A percentile compares a stretch with the other conserved stretches of the same genome.
These are phyloP conservation scores for Prorocentrum cordatum DNA, from an alignment of 169 alveolate species.

Conservation along the genomic window DNA sequence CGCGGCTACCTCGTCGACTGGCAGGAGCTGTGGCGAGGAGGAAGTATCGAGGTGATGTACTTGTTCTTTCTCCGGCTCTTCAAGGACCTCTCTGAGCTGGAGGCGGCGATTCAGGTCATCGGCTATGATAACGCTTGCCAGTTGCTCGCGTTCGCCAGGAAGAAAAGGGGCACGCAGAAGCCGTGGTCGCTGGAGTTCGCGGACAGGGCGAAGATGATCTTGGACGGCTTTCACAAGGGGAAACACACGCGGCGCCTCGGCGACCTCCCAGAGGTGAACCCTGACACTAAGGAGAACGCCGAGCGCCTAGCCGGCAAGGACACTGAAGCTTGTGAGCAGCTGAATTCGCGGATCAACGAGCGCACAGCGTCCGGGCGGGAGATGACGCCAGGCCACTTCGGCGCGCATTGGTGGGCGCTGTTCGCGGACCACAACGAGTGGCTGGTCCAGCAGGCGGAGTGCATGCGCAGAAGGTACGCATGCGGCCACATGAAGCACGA, in stretches of 20 bases:
- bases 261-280: conserved; percentile 3
- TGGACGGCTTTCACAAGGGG: neutral
- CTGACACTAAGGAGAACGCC: neutral
- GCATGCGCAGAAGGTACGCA: neutral
- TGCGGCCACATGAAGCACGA: neutral
- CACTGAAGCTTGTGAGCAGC: conserved; percentile 34
- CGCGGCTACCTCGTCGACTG: neutral
- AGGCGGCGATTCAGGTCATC: neutral
- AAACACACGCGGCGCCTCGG: conserved; percentile 15
- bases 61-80: neutral
- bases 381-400: conserved; percentile 15
- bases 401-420: neutral
- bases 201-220: neutral
- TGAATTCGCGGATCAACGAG: conserved; percentile 15
- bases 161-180: neutral
- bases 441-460: neutral
- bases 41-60: neutral
- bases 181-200: neutral
- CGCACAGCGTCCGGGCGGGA: neutral
- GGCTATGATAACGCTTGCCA: conserved; percentile 21
- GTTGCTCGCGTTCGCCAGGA: neutral
- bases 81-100: neutral
- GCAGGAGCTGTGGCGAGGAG: neutral
- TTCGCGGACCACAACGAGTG: neutral
- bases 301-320: neutral